Percentiles rank a stretch among this genome's conserved stretches.
These are phyloP conservation scores for Aspergillus pseudonomiae DNA, from an alignment of 2,329 filamentous ascomycete species.

Conservation along the genomic window DNA sequence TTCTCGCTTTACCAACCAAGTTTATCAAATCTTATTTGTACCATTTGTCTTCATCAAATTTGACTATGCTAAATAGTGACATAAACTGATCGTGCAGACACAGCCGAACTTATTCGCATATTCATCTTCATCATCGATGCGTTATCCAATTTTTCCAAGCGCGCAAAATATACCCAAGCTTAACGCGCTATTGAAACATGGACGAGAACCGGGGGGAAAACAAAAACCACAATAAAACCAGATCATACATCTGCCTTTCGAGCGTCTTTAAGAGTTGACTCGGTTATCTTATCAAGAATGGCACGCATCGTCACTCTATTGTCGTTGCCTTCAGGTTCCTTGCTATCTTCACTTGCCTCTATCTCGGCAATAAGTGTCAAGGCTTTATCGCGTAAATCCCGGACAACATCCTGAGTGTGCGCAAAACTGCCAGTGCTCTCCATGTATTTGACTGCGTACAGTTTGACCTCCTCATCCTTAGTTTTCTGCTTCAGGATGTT, in stretches of 20 bases:
- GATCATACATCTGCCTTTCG: conserved; percentile 4
- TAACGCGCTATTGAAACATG: neutral
- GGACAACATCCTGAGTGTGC: conserved; percentile 73
- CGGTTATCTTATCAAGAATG: conserved; percentile 70
- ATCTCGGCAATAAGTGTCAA: conserved; percentile 65
- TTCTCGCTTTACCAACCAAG: neutral
- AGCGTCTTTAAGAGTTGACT: conserved; percentile 37
- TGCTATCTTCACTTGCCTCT: conserved; percentile 49
- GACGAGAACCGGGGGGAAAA: neutral
- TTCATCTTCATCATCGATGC: neutral
- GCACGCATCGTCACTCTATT: conserved; percentile 61
- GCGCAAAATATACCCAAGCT: neutral
- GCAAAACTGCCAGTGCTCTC: conserved; percentile 85
- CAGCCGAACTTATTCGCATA: neutral
- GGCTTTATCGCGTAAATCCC: conserved; percentile 66
- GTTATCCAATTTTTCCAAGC: neutral
- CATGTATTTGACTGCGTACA: conserved; percentile 90
- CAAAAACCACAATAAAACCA: neutral
- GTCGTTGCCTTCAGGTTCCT: conserved; percentile 50
- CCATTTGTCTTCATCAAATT: neutral
- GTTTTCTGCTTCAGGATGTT: conserved; percentile 94
- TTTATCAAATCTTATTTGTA: neutral
- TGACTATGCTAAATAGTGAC: neutral
- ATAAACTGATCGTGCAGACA: neutral
- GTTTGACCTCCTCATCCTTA: conserved; percentile 81